A percentile compares a stretch with the other conserved stretches of the same genome.
Evolutionary conservation across 192 early-diverging fungal species (phyloP).

Genomic region (Gigaspora rosea): DNA sequence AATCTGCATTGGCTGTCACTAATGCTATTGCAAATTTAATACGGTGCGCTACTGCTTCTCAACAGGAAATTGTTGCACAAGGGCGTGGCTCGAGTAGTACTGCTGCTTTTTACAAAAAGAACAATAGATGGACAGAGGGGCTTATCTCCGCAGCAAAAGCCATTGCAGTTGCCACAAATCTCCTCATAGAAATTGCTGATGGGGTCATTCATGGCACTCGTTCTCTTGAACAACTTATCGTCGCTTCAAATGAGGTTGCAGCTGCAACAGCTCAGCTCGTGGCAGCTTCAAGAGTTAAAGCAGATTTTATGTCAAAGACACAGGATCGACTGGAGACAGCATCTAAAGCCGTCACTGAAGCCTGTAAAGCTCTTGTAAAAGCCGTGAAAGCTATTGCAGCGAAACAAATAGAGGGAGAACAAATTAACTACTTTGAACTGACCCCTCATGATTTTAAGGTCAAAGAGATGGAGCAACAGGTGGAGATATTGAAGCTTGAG

Average conservation of each 20-base stretch:
- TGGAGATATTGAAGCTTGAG: conserved; percentile 93
- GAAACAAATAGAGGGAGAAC: conserved; percentile 62
- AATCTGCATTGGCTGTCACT: conserved; percentile 90
- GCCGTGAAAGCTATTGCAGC: conserved; percentile 85
- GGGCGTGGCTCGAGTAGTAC: conserved; percentile 78
- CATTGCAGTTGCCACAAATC: conserved; percentile 90
- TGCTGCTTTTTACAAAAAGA: conserved; percentile 97
- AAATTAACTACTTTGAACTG: conserved; percentile 72
- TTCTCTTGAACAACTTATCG: conserved; percentile 92
- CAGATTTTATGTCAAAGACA: conserved; percentile 86
- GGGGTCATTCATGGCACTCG: conserved; percentile 90
- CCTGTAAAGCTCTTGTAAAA: conserved; percentile 86
- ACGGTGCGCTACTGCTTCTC: conserved; percentile 88
- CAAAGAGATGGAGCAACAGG: conserved; percentile 98
- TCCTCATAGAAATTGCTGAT: conserved; percentile 93
- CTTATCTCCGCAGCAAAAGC: conserved; percentile 95
- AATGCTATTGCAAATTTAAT: conserved; percentile 95
- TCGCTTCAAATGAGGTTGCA: conserved; percentile 95
- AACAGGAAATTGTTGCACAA: conserved; percentile 96
- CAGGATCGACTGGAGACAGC: conserved; percentile 94
- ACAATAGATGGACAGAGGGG: conserved; percentile 99
- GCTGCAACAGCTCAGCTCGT: conserved; percentile 97
- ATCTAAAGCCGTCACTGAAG: conserved; percentile 90
- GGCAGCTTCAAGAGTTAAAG: conserved; percentile 94
- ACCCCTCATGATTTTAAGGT: conserved; percentile 92